A percentile compares a stretch with the other conserved stretches of the same genome.
Evolutionary conservation across 2,329 filamentous ascomycete genomes (phyloP).

Genomic region (Sordariomycetes sp.): DNA sequence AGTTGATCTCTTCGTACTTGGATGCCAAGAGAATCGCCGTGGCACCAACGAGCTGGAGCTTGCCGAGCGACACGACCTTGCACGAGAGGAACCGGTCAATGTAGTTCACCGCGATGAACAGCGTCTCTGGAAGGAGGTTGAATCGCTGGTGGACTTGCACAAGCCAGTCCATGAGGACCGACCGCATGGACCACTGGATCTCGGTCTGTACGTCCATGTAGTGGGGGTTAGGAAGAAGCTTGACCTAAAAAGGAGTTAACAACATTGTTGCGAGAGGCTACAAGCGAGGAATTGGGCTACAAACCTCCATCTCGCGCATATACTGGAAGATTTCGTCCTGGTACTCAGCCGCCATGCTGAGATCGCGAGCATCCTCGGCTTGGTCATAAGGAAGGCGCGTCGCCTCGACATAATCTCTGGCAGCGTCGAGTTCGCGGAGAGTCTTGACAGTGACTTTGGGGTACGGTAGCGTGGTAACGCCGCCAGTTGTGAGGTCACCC

Average conservation of each 20-base stretch:
- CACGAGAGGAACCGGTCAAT: slow-evolving; percentile 90
- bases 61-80: slow-evolving; percentile 90
- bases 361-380: slow-evolving; percentile 83
- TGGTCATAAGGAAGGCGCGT: slow-evolving; percentile 59
- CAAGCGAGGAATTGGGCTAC: slow-evolving; percentile 46
- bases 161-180: slow-evolving; percentile 95
- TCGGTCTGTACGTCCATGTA: slow-evolving; percentile 98
- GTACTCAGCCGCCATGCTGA: slow-evolving; percentile 96
- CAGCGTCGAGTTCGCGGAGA: slow-evolving; percentile 57
- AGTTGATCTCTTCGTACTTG: slow-evolving; percentile 99
- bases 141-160: slow-evolving; percentile 94
- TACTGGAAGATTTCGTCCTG: slow-evolving; percentile 91
- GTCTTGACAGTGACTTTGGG: slow-evolving; percentile 59
- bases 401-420: slow-evolving; percentile 54
- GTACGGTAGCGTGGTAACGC: slow-evolving; percentile 47
- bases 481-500: slow-evolving; percentile 43
- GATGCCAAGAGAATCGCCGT: slow-evolving; percentile 92
- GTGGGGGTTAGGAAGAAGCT: slow-evolving; percentile 72
- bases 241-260: slow-evolving; percentile 9
- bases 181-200: slow-evolving; percentile 98
- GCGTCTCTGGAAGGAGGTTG: slow-evolving; percentile 78
- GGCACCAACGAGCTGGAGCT: slow-evolving; percentile 89
- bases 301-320: slow-evolving; percentile 78
- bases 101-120: slow-evolving; percentile 92
- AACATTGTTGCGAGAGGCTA: neutral